Evolutionary conservation across 345 rosid species (phyloP), one percentile per base, ranked within the genome.

Genomic region (Euphorbia tirucalli): DNA sequence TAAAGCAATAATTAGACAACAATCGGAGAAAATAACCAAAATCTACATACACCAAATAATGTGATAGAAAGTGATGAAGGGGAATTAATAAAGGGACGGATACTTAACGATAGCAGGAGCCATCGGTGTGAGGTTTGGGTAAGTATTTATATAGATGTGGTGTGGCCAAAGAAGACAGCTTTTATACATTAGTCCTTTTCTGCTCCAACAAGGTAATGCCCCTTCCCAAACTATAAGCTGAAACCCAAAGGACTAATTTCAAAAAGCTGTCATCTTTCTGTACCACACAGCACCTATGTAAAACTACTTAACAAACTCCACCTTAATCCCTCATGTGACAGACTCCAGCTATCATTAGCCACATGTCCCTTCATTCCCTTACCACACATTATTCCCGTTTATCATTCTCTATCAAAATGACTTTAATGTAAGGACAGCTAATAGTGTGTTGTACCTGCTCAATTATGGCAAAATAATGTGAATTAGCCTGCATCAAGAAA

Each of bases 381-480:
- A 46, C 16, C 2, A 46, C 52, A 13, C 1, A 41, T 41, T 41
- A 7, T 46, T 1, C 52, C 52, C 19, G 1, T 15, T 6, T 8
- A 46, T 46, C 19, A 46, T 46, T 46, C 52, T 46, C 16, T 7
- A 46, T 1, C 52, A 46, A 44, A 24, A 35, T 61, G 31, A 16
- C 31, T 7, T 4, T 61, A 48, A 4, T 21, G 1, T 39, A 65
- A 65, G 11, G 70, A 58, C n/a, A 65, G 48, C 11, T 46, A 54
- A 0, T 1, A 56, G 32, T 19, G 19, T 13, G 6, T 28, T 7
- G 54, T 78, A 93, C 99, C 99, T 95, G 97, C 81, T 95, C 99
- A 61, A 95, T 90, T 75, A 95, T 88, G 77, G 98, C 87, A 86
- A 81, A 95, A 75, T 83, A 95, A 86, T 95, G 99, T 37, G 99